These are phyloP conservation scores for Ceratobasidium sp. DNA, from an alignment of 1,284 basidiomycete genomes.

Conservation along the genomic window DNA sequence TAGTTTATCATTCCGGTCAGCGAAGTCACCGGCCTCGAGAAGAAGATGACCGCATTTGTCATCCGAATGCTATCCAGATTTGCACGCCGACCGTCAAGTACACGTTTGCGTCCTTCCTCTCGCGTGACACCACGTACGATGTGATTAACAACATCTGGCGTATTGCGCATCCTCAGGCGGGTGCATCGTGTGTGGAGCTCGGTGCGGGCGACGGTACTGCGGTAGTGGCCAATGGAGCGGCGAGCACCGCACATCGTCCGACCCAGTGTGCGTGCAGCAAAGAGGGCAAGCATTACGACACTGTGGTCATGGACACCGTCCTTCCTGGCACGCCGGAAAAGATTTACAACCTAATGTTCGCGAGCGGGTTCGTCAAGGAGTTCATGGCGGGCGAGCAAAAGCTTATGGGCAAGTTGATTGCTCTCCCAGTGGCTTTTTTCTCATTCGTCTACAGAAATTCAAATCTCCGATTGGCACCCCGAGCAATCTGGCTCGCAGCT, in stretches of 20 bases:
- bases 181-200: constrained; percentile 45
- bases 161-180: constrained; percentile 70
- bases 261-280: constrained; percentile 81
- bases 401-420: constrained; percentile 73
- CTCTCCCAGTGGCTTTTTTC: neutral
- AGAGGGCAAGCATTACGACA: constrained; percentile 73
- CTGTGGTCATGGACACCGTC: constrained; percentile 76
- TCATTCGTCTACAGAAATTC: constrained; percentile 67
- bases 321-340: constrained; percentile 92
- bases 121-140: constrained; percentile 94
- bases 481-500: constrained; percentile 66
- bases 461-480: constrained; percentile 91
- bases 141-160: constrained; percentile 97
- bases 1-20: constrained; percentile 91
- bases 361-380: constrained; percentile 93
- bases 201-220: constrained; percentile 33
- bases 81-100: constrained; percentile 81
- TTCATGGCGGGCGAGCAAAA: constrained; percentile 91
- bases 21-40: constrained; percentile 90
- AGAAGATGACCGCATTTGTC: constrained; percentile 98
- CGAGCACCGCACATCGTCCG: constrained; percentile 47
- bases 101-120: constrained; percentile 95
- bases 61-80: constrained; percentile 98
- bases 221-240: constrained; percentile 38
- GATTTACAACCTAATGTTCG: constrained; percentile 95